Percentiles rank a stretch among this genome's conserved stretches.
Conservation (phyloP, 2,329 filamentous ascomycete species). For the Stachybotrys echinatus region DNA sequence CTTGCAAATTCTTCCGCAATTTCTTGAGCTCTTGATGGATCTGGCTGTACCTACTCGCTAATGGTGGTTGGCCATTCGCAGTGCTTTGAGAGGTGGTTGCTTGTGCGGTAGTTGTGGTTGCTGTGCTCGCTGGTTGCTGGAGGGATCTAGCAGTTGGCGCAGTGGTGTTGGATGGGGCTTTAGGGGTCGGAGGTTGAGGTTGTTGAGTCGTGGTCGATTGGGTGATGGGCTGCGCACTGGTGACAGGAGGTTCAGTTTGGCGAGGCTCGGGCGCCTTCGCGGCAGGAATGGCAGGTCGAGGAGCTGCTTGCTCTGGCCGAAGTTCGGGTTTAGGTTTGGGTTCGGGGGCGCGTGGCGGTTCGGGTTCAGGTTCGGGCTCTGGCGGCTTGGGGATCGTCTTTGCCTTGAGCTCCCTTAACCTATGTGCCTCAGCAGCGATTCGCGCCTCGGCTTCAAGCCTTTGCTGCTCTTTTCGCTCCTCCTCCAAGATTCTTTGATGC, state of each 20-base stretch:
- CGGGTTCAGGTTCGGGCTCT: conserved; percentile 22
- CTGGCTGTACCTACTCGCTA: conserved; percentile 39
- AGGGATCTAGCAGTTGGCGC: background rate
- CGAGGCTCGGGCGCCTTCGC: background rate
- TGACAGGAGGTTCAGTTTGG: background rate
- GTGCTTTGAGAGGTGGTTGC: background rate
- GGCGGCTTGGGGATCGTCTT: conserved; percentile 39
- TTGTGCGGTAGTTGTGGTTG: background rate
- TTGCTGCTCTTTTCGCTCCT: conserved; percentile 41
- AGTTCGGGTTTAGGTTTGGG: background rate
- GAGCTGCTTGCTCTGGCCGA: conserved; percentile 9
- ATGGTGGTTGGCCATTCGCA: background rate
- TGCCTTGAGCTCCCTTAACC: conserved; percentile 40
- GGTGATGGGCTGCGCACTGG: background rate
- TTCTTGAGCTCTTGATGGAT: conserved; percentile 67
- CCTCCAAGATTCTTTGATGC: conserved; percentile 34
- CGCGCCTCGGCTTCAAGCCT: conserved; percentile 38
- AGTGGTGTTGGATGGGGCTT: background rate
- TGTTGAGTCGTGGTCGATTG: no score
- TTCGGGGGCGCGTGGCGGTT: conserved; percentile 4
- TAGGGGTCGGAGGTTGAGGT: background rate
- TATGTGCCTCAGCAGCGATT: conserved; percentile 40
- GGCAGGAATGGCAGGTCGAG: background rate
- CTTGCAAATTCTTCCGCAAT: conserved; percentile 57
- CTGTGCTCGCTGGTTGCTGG: background rate